Evolutionary conservation across 2,329 filamentous ascomycete genomes (phyloP).

Genomic region (Sordariomycetes sp.): DNA sequence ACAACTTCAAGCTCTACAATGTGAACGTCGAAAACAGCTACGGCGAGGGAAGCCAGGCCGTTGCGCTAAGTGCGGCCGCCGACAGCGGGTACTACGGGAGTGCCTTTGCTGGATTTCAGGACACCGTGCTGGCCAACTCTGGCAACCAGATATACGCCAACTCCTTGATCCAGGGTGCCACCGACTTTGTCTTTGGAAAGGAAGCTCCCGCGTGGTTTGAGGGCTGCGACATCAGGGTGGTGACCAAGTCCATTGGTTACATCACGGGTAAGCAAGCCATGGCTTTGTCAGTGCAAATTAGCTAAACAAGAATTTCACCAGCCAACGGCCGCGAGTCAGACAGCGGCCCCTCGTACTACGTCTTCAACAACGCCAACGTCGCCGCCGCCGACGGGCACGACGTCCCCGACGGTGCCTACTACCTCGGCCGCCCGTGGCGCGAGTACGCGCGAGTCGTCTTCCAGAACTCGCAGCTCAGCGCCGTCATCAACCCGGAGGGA

Average conservation of each 20-base stretch:
- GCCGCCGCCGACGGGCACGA: conserved; percentile 9
- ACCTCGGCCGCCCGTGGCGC: conserved; percentile 34
- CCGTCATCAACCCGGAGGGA: conserved; percentile 44
- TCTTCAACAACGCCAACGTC: conserved; percentile 30
- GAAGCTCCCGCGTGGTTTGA: conserved; percentile 28
- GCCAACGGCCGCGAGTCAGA: conserved; percentile 26
- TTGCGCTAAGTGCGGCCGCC: conserved; percentile 25
- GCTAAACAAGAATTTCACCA: conserved; percentile 8
- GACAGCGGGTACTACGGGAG: conserved; percentile 21
- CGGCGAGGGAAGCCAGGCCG: conserved; percentile 30
- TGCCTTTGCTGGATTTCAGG: conserved; percentile 31
- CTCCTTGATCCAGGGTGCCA: conserved; percentile 30
- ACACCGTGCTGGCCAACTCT: conserved; percentile 31
- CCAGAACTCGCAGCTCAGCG: conserved; percentile 32
- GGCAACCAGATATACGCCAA: conserved; percentile 32
- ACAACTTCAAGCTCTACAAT: conserved; percentile 47
- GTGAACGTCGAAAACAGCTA: conserved; percentile 36
- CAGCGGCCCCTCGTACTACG: conserved; percentile 24
- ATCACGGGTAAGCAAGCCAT: conserved; percentile 21
- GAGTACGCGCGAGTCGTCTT: conserved; percentile 32
- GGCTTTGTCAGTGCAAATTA: neutral
- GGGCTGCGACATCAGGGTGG: conserved; percentile 22
- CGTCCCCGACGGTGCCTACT: conserved; percentile 19
- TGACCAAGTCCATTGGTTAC: conserved; percentile 20
- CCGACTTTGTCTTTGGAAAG: conserved; percentile 26